These are phyloP conservation scores for Colletotrichum gloeosporioides DNA, from an alignment of 2,329 filamentous ascomycete species.

Conservation along the genomic window DNA sequence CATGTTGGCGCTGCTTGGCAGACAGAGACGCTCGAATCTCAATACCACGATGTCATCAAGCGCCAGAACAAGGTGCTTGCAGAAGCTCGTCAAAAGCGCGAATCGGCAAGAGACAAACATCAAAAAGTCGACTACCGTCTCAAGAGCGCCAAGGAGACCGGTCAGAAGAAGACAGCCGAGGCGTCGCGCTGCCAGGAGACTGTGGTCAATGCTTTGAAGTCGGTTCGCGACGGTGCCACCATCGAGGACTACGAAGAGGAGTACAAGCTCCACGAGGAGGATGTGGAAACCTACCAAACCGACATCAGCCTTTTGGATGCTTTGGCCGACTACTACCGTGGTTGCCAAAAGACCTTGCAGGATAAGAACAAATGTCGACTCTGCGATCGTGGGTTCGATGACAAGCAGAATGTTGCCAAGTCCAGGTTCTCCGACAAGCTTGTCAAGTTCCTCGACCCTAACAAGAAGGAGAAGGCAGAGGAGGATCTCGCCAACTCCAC, in stretches of 20 bases:
- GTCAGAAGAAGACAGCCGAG: constrained; percentile 69
- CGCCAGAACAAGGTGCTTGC: constrained; percentile 62
- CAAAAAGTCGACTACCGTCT: constrained; percentile 79
- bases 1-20: constrained; percentile 73
- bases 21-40: constrained; percentile 69
- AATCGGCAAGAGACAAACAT: constrained; percentile 73
- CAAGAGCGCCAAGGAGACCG: constrained; percentile 66
- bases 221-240: constrained; percentile 47
- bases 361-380: constrained; percentile 77
- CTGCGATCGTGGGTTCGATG: constrained; percentile 74
- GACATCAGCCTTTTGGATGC: constrained; percentile 74
- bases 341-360: constrained; percentile 70
- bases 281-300: constrained; percentile 66
- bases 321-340: constrained; percentile 73
- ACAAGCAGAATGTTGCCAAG: constrained; percentile 59
- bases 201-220: constrained; percentile 54
- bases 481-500: constrained; percentile 60
- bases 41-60: constrained; percentile 70
- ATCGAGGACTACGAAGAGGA: constrained; percentile 61
- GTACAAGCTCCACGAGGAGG: constrained; percentile 55
- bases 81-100: constrained; percentile 73
- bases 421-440: constrained; percentile 73
- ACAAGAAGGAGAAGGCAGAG: constrained; percentile 67
- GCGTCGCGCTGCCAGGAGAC: constrained; percentile 64
- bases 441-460: constrained; percentile 65